Evolutionary conservation across 345 rosid species (phyloP), one percentile per base, ranked within the genome.

Genomic region (Zanthoxylum bungeanum): DNA sequence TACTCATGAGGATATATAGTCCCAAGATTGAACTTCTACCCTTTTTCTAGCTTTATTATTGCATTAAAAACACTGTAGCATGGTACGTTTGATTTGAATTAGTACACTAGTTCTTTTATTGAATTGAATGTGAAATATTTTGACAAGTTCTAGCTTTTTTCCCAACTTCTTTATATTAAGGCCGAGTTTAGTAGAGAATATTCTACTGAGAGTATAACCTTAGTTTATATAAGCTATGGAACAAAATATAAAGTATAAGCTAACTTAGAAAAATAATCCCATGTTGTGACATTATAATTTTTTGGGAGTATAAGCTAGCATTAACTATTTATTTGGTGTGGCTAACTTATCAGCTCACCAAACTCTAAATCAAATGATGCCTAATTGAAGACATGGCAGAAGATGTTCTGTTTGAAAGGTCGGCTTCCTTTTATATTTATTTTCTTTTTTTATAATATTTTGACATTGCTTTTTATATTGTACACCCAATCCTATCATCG

Each of bases 321-420:
- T 33, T 3, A 36, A 4, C n/a, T 24, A 34, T n/a, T 30, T n/a
- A n/a, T n/a, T n/a, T n/a, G n/a, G n/a, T n/a, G n/a, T n/a, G n/a
- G n/a, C n/a, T n/a, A n/a, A n/a, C n/a, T n/a, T n/a, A n/a, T n/a
- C n/a, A n/a, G n/a, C n/a, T n/a, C n/a, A n/a, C n/a, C n/a, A n/a
- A n/a, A n/a, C n/a, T n/a, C n/a, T 9, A 55, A 34, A 21, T 50
- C 60, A 9, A 53, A 17, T 70, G 56, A 16, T 55, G 30, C 19
- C 22, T 95, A 55, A 82, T 85, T 64, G 85, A 85, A 60, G 89
- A 70, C 69, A 93, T 92, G 80, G 83, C 89, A 64, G 97, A 94
- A 83, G 99, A 95, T 83, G 89, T 89, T 78, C 81, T 82, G 77
- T 95, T 95, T 82, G 92, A 92, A 75, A 88, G 93, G 97, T 94